Evolutionary conservation across 2,329 filamentous ascomycete genomes (phyloP).

Genomic region (Diaporthe vexans): DNA sequence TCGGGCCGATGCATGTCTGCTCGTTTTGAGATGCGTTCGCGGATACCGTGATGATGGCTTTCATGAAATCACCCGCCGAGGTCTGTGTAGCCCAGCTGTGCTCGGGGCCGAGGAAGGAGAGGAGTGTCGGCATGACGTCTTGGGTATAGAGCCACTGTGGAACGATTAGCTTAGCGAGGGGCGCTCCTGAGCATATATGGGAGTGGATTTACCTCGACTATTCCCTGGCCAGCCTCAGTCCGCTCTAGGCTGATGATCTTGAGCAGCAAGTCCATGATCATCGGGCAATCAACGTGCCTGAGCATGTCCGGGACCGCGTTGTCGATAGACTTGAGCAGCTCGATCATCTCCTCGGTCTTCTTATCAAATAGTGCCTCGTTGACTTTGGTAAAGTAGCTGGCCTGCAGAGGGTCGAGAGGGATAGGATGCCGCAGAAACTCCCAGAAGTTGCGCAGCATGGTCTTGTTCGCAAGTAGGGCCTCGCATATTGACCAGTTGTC

Average conservation of each 20-base stretch:
- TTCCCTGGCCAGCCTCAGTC: conserved; percentile 89
- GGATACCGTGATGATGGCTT: conserved; percentile 98
- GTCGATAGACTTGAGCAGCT: conserved; percentile 86
- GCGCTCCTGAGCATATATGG: conserved; percentile 8
- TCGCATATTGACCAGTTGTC: conserved; percentile 98
- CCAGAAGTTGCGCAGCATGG: conserved; percentile 89
- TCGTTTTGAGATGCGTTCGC: conserved; percentile 98
- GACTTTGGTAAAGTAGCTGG: conserved; percentile 98
- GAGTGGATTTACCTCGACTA: conserved; percentile 81
- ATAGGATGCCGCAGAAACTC: conserved; percentile 86
- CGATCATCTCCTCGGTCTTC: conserved; percentile 97
- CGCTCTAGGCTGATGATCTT: conserved; percentile 98
- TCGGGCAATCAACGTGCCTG: conserved; percentile 94
- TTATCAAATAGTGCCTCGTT: conserved; percentile 98
- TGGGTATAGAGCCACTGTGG: conserved; percentile 90
- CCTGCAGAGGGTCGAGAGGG: conserved; percentile 91
- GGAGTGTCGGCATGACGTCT: conserved; percentile 86
- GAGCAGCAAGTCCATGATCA: conserved; percentile 96
- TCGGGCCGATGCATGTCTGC: conserved; percentile 98
- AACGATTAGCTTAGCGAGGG: conserved; percentile 19
- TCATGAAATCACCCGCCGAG: conserved; percentile 96
- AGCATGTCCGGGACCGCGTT: conserved; percentile 87
- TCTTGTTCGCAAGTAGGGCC: conserved; percentile 87
- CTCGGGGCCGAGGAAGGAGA: conserved; percentile 88
- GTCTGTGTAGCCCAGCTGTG: conserved; percentile 93